Conservation (phyloP, 2,329 filamentous ascomycete genomes). For the Onygenales sp. region DNA sequence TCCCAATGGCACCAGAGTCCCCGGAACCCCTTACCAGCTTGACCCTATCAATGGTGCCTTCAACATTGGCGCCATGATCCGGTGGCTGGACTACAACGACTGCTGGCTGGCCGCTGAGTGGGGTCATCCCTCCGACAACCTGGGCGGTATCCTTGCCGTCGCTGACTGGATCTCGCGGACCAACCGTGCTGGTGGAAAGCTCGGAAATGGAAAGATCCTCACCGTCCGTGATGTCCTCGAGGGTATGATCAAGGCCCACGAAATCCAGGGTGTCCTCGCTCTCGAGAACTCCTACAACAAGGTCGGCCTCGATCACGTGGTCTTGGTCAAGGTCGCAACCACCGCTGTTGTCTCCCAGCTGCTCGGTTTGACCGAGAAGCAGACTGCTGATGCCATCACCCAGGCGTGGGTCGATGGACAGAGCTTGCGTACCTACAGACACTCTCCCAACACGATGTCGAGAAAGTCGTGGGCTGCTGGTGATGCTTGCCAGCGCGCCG, state of each 20-base stretch:
- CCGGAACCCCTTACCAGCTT: conserved; percentile 85
- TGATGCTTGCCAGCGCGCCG: conserved; percentile 91
- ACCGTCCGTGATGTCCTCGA: conserved; percentile 86
- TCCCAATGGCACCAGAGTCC: conserved; percentile 83
- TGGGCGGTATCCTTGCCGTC: conserved; percentile 91
- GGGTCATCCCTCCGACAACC: conserved; percentile 97
- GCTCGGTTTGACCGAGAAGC: conserved; percentile 77
- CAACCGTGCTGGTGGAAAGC: conserved; percentile 71
- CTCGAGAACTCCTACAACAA: conserved; percentile 99
- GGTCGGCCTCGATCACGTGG: conserved; percentile 94
- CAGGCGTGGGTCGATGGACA: conserved; percentile 98
- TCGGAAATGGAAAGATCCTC: conserved; percentile 65
- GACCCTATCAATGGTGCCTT: conserved; percentile 94
- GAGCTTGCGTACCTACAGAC: conserved; percentile 90
- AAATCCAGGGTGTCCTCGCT: conserved; percentile 95
- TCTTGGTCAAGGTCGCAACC: conserved; percentile 94
- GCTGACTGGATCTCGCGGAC: conserved; percentile 97
- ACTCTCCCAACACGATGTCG: conserved; percentile 98
- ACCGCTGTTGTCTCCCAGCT: conserved; percentile 92
- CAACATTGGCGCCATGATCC: conserved; percentile 98
- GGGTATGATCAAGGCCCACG: conserved; percentile 98
- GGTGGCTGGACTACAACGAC: conserved; percentile 99
- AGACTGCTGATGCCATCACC: conserved; percentile 90
- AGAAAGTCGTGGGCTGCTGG: conserved; percentile 98
- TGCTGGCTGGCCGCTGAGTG: conserved; percentile 99